Evolutionary conservation across 2,329 filamentous ascomycete genomes (phyloP).

Genomic region (Monosporascus sp.): DNA sequence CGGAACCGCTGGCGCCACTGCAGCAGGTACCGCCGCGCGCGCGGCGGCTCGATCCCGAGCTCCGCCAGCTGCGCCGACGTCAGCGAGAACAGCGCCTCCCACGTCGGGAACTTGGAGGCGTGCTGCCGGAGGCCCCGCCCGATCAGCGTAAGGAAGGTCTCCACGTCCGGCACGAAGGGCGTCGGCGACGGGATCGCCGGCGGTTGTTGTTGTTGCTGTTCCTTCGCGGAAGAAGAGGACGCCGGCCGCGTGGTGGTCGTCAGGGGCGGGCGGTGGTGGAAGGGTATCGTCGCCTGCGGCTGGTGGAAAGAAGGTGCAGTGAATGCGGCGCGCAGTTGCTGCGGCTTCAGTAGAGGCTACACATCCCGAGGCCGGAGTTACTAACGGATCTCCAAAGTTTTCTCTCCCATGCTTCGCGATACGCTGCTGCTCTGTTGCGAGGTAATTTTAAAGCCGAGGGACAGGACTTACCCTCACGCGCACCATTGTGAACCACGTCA

Average conservation of each 20-base stretch:
- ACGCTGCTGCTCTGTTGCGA: neutral
- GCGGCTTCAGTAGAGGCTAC: slow-evolving; percentile 25
- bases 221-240: neutral
- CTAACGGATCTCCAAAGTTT: neutral
- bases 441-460: neutral
- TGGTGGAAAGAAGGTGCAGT: slow-evolving; percentile 3
- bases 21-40: slow-evolving; percentile 77
- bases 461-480: neutral
- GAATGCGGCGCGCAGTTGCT: slow-evolving; percentile 21
- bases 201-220: slow-evolving; percentile 5
- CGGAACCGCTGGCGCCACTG: slow-evolving; percentile 85
- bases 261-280: neutral
- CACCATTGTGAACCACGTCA: neutral
- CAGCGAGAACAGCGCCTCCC: slow-evolving; percentile 85
- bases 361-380: neutral
- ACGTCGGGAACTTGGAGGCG: slow-evolving; percentile 79
- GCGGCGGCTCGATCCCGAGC: slow-evolving; percentile 80
- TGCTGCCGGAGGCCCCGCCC: slow-evolving; percentile 81
- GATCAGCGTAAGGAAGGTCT: slow-evolving; percentile 85
- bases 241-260: neutral
- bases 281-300: neutral
- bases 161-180: slow-evolving; percentile 78
- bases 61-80: slow-evolving; percentile 73
- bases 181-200: slow-evolving; percentile 60
- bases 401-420: neutral